Conservation (phyloP, 208 protist genomes). For the Wallacemonas collosoma region DNA sequence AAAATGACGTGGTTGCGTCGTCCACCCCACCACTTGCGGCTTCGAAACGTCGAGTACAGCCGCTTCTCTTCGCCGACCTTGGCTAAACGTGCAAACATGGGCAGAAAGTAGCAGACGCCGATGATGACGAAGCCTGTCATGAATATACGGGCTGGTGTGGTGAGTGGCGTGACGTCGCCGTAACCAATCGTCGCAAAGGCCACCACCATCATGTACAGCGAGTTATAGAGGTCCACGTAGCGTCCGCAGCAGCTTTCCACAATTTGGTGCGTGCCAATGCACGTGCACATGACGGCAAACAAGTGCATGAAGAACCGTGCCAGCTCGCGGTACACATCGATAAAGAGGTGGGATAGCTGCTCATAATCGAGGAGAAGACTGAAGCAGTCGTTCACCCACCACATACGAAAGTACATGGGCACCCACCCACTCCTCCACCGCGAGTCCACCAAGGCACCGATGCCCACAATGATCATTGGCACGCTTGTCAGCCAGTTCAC, state of each 20-base stretch:
- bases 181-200: constrained; percentile 80
- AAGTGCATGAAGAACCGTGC: constrained; percentile 59
- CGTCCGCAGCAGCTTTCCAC: constrained; percentile 55
- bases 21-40: constrained; percentile 31
- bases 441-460: constrained; percentile 47
- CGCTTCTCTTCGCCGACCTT: constrained; percentile 37
- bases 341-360: constrained; percentile 48
- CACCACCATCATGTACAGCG: constrained; percentile 72
- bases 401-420: constrained; percentile 84
- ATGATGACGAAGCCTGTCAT: constrained; percentile 73
- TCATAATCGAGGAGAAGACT: constrained; percentile 71
- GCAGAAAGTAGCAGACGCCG: constrained; percentile 78
- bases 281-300: constrained; percentile 72
- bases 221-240: constrained; percentile 72
- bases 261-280: constrained; percentile 75
- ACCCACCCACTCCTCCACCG: constrained; percentile 67
- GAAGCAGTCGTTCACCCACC: constrained; percentile 74
- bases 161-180: constrained; percentile 55
- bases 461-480: constrained; percentile 78
- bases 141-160: constrained; percentile 65
- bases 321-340: constrained; percentile 67
- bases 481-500: constrained; percentile 75
- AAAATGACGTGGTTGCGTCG: constrained; percentile 69
- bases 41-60: constrained; percentile 61
- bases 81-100: constrained; percentile 59